A percentile compares a stretch with the other conserved stretches of the same genome.
phyloP scores from a whole-genome alignment of 1,284 basidiomycete genomes.

The Irpex sp. region DNA sequence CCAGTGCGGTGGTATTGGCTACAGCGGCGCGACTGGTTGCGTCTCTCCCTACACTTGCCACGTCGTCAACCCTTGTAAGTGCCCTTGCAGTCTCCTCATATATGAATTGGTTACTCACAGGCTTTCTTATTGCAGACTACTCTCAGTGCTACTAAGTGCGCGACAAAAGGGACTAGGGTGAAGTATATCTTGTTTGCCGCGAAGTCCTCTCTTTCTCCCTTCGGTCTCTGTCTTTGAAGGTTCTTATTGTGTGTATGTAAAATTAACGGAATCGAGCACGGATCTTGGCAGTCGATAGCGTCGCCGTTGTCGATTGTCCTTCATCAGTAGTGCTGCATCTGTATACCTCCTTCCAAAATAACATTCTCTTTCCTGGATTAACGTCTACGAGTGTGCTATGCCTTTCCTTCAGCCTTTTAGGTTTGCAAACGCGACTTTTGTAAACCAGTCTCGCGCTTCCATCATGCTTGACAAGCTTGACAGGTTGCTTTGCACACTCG shows the following conservation, averaged over 20 bases:
- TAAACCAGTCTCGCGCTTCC: too few species aligned
- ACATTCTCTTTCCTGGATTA: too few species aligned
- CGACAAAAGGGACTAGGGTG: background rate
- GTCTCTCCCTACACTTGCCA: constrained; percentile 15
- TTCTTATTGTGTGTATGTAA: background rate
- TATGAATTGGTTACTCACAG: background rate
- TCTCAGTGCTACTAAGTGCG: constrained; percentile 17
- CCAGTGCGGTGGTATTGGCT: constrained; percentile 18
- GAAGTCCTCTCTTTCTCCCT: background rate
- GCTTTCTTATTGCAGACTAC: constrained; percentile 10
- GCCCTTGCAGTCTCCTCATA: background rate
- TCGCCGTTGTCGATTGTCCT: too few species aligned
- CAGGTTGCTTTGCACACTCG: too few species aligned
- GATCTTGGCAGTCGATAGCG: too few species aligned
- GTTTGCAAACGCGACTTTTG: too few species aligned
- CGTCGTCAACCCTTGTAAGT: constrained; percentile 16
- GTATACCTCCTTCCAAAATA: too few species aligned
- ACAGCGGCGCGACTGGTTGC: constrained; percentile 15
- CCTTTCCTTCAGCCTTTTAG: too few species aligned
- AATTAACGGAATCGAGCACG: background rate
- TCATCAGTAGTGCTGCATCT: too few species aligned
- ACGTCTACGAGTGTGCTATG: too few species aligned
- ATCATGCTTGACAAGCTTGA: too few species aligned
- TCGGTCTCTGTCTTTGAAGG: background rate
- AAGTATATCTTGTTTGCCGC: background rate